Conservation (phyloP, 495 filamentous ascomycete species). For the Talaromyces nanjingensis region DNA sequence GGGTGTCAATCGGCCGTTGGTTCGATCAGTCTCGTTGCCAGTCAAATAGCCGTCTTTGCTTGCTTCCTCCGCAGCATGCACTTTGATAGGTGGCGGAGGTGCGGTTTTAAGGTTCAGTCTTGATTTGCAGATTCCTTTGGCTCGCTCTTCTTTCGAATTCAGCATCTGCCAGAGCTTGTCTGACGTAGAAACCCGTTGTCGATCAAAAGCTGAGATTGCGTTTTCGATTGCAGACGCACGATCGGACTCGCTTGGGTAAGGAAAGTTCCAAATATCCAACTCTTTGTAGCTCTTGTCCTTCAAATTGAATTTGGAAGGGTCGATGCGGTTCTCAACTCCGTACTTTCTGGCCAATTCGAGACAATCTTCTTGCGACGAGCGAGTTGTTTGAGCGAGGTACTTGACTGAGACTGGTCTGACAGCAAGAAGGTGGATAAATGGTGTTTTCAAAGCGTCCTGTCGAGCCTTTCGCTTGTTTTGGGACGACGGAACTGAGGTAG, state of each 20-base stretch:
- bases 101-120: conserved; percentile 58
- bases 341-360: conserved; percentile 47
- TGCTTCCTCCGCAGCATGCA: conserved; percentile 48
- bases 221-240: conserved; percentile 76
- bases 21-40: conserved; percentile 48
- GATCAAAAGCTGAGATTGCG: conserved; percentile 76
- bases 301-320: conserved; percentile 57
- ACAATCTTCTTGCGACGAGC: conserved; percentile 50
- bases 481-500: conserved; percentile 43
- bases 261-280: conserved; percentile 73
- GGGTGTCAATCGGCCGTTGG: conserved; percentile 32
- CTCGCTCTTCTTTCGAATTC: conserved; percentile 65
- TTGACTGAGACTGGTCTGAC: conserved; percentile 51
- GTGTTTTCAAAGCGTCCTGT: conserved; percentile 43
- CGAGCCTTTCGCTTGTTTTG: conserved; percentile 47
- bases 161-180: conserved; percentile 78
- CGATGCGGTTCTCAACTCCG: conserved; percentile 52
- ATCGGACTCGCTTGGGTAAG: conserved; percentile 58
- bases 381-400: conserved; percentile 49
- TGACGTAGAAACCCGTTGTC: conserved; percentile 60
- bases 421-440: conserved; percentile 71
- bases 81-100: conserved; percentile 48
- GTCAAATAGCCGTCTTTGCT: conserved; percentile 27
- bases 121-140: conserved; percentile 74
- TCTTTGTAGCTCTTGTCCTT: conserved; percentile 72